Conservation (phyloP, 257 asterid genomes). For the Solanum piurae region DNA sequence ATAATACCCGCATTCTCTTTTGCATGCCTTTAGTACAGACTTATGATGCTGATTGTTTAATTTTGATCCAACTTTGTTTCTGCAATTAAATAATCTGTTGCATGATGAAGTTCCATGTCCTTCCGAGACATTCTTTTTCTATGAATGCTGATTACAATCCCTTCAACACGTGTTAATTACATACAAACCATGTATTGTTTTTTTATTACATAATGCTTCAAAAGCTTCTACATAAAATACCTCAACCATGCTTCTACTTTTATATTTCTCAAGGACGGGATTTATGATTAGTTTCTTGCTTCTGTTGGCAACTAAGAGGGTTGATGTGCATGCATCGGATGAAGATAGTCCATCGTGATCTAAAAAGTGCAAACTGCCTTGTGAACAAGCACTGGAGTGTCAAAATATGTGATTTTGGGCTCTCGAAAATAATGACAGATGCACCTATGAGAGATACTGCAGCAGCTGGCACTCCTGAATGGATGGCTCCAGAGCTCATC, state of each 20-base stretch:
- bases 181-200: neutral
- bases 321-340: conserved; percentile 95
- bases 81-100: neutral
- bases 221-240: neutral
- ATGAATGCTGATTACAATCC: neutral
- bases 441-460: conserved; percentile 54
- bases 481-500: conserved; percentile 99
- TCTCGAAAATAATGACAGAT: conserved; percentile 67
- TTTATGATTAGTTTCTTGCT: conserved; percentile 1
- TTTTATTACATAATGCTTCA: neutral
- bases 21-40: neutral
- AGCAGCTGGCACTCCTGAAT: conserved; percentile 98
- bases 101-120: neutral
- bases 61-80: neutral
- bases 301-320: conserved; percentile 50
- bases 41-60: neutral
- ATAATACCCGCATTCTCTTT: neutral
- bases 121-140: neutral
- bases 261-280: conserved; percentile 2
- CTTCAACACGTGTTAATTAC: neutral
- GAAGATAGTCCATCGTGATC: conserved; percentile 90
- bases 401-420: conserved; percentile 97
- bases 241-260: neutral
- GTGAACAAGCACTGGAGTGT: conserved; percentile 94
- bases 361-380: conserved; percentile 88